phyloP scores from a whole-genome alignment of 768 basidiomycete genomes.

The Macrolepiota fuliginosa region DNA sequence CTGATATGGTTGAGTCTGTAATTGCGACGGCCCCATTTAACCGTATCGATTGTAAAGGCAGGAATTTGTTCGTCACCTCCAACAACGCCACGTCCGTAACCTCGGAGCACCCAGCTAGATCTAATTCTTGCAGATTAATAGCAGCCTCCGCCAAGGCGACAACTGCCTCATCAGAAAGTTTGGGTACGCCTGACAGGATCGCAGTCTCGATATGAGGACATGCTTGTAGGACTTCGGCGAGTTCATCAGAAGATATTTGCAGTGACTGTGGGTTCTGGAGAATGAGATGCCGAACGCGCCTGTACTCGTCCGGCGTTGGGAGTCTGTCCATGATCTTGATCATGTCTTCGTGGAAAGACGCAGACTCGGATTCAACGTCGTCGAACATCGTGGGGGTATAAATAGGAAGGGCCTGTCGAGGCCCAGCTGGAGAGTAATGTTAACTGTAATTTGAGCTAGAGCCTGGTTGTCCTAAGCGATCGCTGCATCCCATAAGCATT shows the following conservation, averaged over 20 bases:
- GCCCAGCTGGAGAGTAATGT: not conserved
- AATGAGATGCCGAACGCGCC: constrained; percentile 57
- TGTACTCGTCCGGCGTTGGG: constrained; percentile 57
- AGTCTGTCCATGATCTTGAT: constrained; percentile 59
- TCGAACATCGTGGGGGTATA: constrained; percentile 19
- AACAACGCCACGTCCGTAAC: constrained; percentile 79
- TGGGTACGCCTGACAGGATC: constrained; percentile 64
- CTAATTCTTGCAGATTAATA: constrained; percentile 67
- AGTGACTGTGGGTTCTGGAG: constrained; percentile 38
- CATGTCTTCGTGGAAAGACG: constrained; percentile 51
- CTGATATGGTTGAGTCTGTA: constrained; percentile 57
- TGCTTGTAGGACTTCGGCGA: constrained; percentile 51
- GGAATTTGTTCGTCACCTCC: constrained; percentile 66
- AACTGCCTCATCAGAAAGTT: constrained; percentile 69
- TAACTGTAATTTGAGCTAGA: not conserved
- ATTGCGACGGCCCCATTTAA: constrained; percentile 68
- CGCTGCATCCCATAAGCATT: not conserved
- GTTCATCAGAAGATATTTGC: constrained; percentile 53
- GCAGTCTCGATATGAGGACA: constrained; percentile 70
- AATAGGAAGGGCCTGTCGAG: not conserved
- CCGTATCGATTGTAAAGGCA: constrained; percentile 71
- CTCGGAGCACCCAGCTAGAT: constrained; percentile 69
- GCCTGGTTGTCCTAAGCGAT: not conserved
- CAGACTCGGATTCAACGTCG: constrained; percentile 26
- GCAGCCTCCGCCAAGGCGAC: constrained; percentile 61